Evolutionary conservation across 768 basidiomycete species (phyloP).

Genomic region (Leccinum barrowsii): DNA sequence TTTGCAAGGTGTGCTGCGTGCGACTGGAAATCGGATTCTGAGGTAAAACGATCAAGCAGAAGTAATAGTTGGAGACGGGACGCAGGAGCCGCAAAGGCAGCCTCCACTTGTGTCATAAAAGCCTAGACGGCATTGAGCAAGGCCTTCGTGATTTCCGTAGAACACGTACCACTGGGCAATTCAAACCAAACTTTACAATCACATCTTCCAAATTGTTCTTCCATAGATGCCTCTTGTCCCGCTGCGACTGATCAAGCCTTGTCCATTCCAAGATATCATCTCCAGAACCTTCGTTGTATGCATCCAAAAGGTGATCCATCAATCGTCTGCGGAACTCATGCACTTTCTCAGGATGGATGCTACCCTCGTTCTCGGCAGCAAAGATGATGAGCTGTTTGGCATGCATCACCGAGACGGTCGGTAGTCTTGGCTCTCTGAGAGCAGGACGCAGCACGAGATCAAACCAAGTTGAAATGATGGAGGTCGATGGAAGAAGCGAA

Average conservation of each 20-base stretch:
- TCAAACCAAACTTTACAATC: slow-evolving; percentile 60
- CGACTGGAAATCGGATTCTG: slow-evolving; percentile 48
- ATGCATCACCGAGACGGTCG: slow-evolving; percentile 52
- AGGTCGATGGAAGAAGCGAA: slow-evolving; percentile 57
- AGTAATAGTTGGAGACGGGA: slow-evolving; percentile 68
- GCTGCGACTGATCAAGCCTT: slow-evolving; percentile 57
- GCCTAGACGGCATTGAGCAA: slow-evolving; percentile 42
- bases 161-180: slow-evolving; percentile 58
- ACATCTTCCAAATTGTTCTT: slow-evolving; percentile 77
- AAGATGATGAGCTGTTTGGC: slow-evolving; percentile 71
- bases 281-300: slow-evolving; percentile 69
- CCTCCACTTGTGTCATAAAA: slow-evolving; percentile 63
- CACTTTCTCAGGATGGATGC: slow-evolving; percentile 46
- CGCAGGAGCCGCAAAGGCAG: slow-evolving; percentile 56
- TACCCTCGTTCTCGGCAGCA: slow-evolving; percentile 50
- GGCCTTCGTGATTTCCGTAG: slow-evolving; percentile 7
- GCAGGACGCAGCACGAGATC: slow-evolving; percentile 76
- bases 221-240: slow-evolving; percentile 61
- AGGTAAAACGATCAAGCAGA: slow-evolving; percentile 61
- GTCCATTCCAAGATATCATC: slow-evolving; percentile 76
- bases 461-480: slow-evolving; percentile 77
- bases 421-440: slow-evolving; percentile 67
- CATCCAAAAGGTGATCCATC: slow-evolving; percentile 72
- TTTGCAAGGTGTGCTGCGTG: slow-evolving; percentile 49
- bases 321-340: slow-evolving; percentile 64